A percentile compares a stretch with the other conserved stretches of the same genome.
phyloP scores from a whole-genome alignment of 345 rosid genomes.

The Lepidium sativum region DNA sequence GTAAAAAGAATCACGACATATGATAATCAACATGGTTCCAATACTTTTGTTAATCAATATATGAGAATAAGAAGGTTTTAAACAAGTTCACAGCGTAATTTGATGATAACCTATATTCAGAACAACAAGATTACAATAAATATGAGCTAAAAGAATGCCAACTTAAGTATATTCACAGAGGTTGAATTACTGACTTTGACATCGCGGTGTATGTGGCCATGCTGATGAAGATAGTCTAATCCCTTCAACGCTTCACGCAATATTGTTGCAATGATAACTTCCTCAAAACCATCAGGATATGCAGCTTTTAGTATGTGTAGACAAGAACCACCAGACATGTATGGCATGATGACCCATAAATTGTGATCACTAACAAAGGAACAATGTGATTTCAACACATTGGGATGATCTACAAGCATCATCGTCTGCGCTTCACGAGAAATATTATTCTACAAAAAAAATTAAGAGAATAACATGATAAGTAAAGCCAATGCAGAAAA shows the following conservation, averaged over 20 bases:
- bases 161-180: not conserved
- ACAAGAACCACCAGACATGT: constrained; percentile 97
- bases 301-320: constrained; percentile 97
- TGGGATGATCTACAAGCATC: constrained; percentile 89
- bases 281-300: constrained; percentile 93
- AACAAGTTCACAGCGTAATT: not conserved
- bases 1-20: not conserved
- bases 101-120: not conserved
- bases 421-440: constrained; percentile 95
- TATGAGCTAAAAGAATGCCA: not conserved
- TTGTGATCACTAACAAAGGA: constrained; percentile 89
- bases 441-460: constrained; percentile 52
- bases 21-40: not conserved
- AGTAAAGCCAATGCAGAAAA: not conserved
- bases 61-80: not conserved
- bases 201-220: constrained; percentile 96
- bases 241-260: constrained; percentile 86
- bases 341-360: constrained; percentile 97
- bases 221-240: constrained; percentile 94
- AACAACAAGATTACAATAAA: not conserved
- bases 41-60: not conserved
- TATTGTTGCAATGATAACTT: constrained; percentile 74
- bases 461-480: not conserved
- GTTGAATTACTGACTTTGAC: constrained; percentile 57
- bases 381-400: constrained; percentile 87